phyloP scores from a whole-genome alignment of 164 flowering plant species.

The Aristolochia fimbriata region DNA sequence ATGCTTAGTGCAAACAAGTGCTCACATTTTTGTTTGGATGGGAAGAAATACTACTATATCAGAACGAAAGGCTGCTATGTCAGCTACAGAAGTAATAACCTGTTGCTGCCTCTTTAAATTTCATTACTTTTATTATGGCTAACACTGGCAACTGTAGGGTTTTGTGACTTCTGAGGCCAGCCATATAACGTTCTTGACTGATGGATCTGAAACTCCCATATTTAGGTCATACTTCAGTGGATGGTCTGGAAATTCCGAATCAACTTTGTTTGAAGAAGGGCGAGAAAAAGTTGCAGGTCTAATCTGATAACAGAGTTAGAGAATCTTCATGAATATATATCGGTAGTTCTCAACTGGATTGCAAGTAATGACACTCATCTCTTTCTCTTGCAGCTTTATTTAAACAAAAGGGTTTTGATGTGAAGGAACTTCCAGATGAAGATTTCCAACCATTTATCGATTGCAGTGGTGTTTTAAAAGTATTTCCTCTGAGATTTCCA shows the following conservation, averaged over 20 bases:
- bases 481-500: conserved; percentile 15
- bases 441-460: conserved; percentile 90
- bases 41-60: conserved; percentile 93
- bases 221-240: conserved; percentile 79
- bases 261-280: conserved; percentile 81
- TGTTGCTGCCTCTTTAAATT: background rate
- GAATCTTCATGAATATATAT: too few relatives aligned
- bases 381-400: conserved; percentile 57
- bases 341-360: background rate
- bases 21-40: conserved; percentile 94
- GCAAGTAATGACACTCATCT: background rate
- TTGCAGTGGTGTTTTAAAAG: conserved; percentile 94
- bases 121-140: too few relatives aligned
- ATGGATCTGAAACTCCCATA: conserved; percentile 88
- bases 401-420: conserved; percentile 88
- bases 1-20: conserved; percentile 73
- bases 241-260: conserved; percentile 72
- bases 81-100: conserved; percentile 68
- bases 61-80: conserved; percentile 74
- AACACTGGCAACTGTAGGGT: too few relatives aligned
- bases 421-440: conserved; percentile 86
- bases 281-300: conserved; percentile 97
- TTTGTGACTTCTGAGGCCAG: conserved; percentile 23
- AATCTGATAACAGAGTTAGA: background rate
- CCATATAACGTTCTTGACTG: conserved; percentile 80